phyloP scores from a whole-genome alignment of 768 basidiomycete genomes.

The Mycena capillaripes region DNA sequence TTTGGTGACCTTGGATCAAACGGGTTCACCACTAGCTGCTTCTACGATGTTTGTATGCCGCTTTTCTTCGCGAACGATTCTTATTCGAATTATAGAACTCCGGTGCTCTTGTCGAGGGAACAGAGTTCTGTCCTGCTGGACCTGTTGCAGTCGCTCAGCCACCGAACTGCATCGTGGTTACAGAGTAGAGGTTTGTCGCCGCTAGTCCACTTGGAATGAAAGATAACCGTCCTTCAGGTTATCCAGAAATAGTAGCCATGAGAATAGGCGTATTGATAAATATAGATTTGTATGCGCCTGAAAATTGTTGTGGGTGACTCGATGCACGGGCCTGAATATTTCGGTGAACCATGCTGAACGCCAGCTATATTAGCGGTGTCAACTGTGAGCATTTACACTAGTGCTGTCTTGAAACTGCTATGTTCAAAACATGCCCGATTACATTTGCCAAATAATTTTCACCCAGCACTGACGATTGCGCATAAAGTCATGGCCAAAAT shows the following conservation, averaged over 20 bases:
- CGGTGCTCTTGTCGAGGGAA: conserved; percentile 15
- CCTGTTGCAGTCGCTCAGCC: conserved; percentile 12
- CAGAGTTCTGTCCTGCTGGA: conserved; percentile 15
- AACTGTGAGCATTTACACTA: conserved; percentile 14
- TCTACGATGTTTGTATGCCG: conserved; percentile 18
- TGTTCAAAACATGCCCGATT: conserved; percentile 12
- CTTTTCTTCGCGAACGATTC: conserved; percentile 14
- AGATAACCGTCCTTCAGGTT: conserved; percentile 14
- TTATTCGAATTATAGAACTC: conserved; percentile 13
- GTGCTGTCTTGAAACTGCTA: conserved; percentile 5
- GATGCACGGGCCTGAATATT: conserved; percentile 16
- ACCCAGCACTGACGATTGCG: not conserved
- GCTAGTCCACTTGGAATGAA: conserved; percentile 17
- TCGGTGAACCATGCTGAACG: conserved; percentile 13
- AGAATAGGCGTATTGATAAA: not conserved
- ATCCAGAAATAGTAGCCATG: conserved; percentile 12
- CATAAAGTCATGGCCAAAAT: not conserved
- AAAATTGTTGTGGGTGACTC: conserved; percentile 8
- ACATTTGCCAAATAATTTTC: conserved; percentile 6
- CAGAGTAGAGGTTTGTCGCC: conserved; percentile 16
- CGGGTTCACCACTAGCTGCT: conserved; percentile 18
- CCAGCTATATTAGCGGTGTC: conserved; percentile 5
- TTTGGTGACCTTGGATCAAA: conserved; percentile 20
- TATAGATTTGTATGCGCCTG: not conserved
- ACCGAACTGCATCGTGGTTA: conserved; percentile 11